A percentile compares a stretch with the other conserved stretches of the same genome.
Evolutionary conservation across 495 filamentous ascomycete species (phyloP).

Genomic region (Xanthoparmelia taractica): DNA sequence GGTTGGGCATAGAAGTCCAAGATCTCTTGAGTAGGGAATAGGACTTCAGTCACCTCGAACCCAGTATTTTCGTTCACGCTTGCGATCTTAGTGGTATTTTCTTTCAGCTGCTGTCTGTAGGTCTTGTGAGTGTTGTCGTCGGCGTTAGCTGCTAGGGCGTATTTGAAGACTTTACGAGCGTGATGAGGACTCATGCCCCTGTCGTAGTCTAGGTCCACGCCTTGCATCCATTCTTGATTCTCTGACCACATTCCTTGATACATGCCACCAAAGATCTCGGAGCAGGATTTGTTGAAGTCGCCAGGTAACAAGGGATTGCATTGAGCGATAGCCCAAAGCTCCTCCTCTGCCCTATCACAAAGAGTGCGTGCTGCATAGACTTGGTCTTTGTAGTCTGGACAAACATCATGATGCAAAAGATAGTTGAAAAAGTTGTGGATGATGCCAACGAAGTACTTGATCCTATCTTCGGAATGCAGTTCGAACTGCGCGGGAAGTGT

Average conservation of each 20-base stretch:
- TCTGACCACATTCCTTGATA: constrained; percentile 33
- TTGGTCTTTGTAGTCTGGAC: constrained; percentile 64
- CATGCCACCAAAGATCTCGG: constrained; percentile 50
- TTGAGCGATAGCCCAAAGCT: constrained; percentile 52
- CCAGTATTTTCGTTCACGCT: constrained; percentile 39
- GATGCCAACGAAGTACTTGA: constrained; percentile 50
- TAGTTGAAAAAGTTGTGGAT: constrained; percentile 87
- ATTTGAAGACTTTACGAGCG: constrained; percentile 40
- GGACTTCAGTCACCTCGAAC: constrained; percentile 50
- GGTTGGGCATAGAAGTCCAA: constrained; percentile 37
- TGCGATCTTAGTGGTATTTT: constrained; percentile 29
- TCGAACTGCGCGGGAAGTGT: constrained; percentile 40
- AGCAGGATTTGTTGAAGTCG: constrained; percentile 62
- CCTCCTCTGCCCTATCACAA: constrained; percentile 59
- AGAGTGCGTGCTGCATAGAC: constrained; percentile 57
- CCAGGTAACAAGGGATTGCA: constrained; percentile 54
- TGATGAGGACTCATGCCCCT: constrained; percentile 34
- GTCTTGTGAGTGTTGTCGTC: constrained; percentile 32
- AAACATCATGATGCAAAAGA: constrained; percentile 73
- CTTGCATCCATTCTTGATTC: constrained; percentile 33
- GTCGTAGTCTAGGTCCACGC: constrained; percentile 17
- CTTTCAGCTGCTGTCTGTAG: constrained; percentile 29
- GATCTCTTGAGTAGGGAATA: constrained; percentile 34
- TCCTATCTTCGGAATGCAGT: constrained; percentile 38
- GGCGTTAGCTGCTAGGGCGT: constrained; percentile 37